Conservation (phyloP, 1,284 basidiomycete species). For the Xerocomus cyaneibrunnescens region DNA sequence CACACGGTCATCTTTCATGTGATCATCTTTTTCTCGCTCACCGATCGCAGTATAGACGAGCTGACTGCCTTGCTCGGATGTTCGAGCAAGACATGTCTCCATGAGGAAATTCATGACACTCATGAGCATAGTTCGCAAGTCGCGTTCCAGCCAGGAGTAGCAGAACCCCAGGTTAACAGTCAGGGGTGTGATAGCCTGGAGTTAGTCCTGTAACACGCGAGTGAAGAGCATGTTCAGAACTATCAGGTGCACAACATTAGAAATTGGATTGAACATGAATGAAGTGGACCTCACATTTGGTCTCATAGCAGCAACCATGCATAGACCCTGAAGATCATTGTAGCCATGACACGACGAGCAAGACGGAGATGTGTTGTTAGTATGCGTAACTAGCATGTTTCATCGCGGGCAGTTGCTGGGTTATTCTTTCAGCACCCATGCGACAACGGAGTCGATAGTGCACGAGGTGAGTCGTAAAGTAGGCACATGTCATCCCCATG, state of each 20-base stretch:
- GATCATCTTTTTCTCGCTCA: slow-evolving; percentile 25
- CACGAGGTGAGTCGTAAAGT: too few relatives aligned
- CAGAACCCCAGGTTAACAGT: slow-evolving; percentile 51
- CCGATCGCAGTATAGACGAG: slow-evolving; percentile 36
- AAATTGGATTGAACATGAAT: not conserved
- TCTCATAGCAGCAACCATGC: slow-evolving; percentile 12
- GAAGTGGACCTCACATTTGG: slow-evolving; percentile 18
- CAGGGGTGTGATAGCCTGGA: slow-evolving; percentile 22
- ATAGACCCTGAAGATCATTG: slow-evolving; percentile 15
- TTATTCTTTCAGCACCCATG: too few relatives aligned
- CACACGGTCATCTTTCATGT: slow-evolving; percentile 42
- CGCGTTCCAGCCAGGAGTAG: slow-evolving; percentile 38
- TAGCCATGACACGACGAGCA: not conserved
- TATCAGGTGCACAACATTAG: not conserved
- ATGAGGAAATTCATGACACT: slow-evolving; percentile 6
- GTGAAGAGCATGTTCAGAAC: slow-evolving; percentile 32
- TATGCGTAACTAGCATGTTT: too few relatives aligned
- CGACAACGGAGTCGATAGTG: too few relatives aligned
- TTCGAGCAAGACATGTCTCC: slow-evolving; percentile 20
- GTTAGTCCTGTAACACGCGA: slow-evolving; percentile 24
- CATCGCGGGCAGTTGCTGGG: too few relatives aligned
- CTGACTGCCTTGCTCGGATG: slow-evolving; percentile 37
- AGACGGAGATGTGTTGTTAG: too few relatives aligned
- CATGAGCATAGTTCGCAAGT: slow-evolving; percentile 11
- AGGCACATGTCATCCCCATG: too few relatives aligned